Percentiles rank a stretch among this genome's conserved stretches.
Conservation (phyloP, 2,329 filamentous ascomycete species). For the Phyllosticta citribraziliensis region DNA sequence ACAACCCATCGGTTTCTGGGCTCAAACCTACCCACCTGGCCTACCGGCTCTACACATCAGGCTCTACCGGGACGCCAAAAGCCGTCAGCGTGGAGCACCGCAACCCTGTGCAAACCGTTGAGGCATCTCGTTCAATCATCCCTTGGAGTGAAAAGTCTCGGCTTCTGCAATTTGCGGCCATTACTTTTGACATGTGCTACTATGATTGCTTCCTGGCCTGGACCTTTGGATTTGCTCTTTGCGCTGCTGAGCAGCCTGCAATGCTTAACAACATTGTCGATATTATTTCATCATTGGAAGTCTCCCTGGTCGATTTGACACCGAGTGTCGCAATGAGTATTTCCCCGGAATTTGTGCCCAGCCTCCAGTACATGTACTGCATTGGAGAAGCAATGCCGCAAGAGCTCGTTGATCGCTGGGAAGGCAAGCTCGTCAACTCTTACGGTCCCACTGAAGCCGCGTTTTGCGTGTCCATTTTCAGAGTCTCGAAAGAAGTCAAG, state of each 20-base stretch:
- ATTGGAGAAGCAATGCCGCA: slow-evolving; percentile 35
- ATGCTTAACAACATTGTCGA: slow-evolving; percentile 30
- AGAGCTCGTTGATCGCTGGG: slow-evolving; percentile 30
- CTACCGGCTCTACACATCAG: slow-evolving; percentile 36
- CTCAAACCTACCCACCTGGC: slow-evolving; percentile 24
- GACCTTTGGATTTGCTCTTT: slow-evolving; percentile 34
- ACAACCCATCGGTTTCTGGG: slow-evolving; percentile 15
- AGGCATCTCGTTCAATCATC: slow-evolving; percentile 27
- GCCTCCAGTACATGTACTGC: slow-evolving; percentile 34
- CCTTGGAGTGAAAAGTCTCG: slow-evolving; percentile 30
- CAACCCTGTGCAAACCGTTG: slow-evolving; percentile 32
- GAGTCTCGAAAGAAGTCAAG: slow-evolving; percentile 20
- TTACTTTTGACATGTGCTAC: slow-evolving; percentile 38
- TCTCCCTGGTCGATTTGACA: slow-evolving; percentile 33
- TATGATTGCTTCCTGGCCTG: slow-evolving; percentile 38
- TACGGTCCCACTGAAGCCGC: slow-evolving; percentile 36
- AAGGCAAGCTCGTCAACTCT: slow-evolving; percentile 32
- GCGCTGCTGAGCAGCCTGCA: slow-evolving; percentile 27
- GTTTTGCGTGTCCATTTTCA: slow-evolving; percentile 36
- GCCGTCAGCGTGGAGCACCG: slow-evolving; percentile 34
- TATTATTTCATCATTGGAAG: slow-evolving; percentile 25
- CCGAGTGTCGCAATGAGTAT: slow-evolving; percentile 33
- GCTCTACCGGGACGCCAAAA: slow-evolving; percentile 35
- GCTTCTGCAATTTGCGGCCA: slow-evolving; percentile 34
- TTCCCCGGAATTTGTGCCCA: slow-evolving; percentile 21